phyloP scores from a whole-genome alignment of 495 filamentous ascomycete species.

The Tuber aestivum region DNA sequence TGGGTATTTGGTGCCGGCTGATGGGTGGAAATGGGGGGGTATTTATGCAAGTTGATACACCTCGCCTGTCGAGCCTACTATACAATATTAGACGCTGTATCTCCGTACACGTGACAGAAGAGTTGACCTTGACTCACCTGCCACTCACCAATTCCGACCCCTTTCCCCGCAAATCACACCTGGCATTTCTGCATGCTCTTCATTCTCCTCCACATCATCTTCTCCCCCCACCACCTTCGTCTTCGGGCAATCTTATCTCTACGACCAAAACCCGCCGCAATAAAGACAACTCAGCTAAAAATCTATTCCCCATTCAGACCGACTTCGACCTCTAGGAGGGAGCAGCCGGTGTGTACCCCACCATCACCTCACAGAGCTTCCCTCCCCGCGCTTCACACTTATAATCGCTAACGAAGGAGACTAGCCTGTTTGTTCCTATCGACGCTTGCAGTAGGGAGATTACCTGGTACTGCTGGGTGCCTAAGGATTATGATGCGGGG shows the following conservation, averaged over 20 bases:
- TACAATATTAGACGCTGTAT: no score
- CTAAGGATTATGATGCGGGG: slow-evolving; percentile 86
- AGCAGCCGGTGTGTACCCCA: slow-evolving; percentile 48
- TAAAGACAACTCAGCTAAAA: neutral
- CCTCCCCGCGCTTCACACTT: slow-evolving; percentile 54
- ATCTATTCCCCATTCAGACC: neutral
- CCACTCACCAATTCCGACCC: neutral
- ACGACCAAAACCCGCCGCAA: neutral
- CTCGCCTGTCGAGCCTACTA: no score
- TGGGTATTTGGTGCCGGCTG: no score
- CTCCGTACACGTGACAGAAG: no score
- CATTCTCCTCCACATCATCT: neutral
- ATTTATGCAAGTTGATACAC: no score
- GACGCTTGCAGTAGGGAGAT: slow-evolving; percentile 61
- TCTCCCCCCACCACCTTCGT: neutral
- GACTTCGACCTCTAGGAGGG: slow-evolving; percentile 44
- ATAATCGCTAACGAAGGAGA: slow-evolving; percentile 68
- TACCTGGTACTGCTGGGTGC: slow-evolving; percentile 85
- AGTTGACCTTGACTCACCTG: neutral
- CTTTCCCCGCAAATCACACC: neutral
- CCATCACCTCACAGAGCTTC: slow-evolving; percentile 24
- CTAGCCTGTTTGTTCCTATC: slow-evolving; percentile 69
- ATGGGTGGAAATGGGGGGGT: no score
- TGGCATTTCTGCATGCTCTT: neutral
- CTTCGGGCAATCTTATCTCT: neutral